Evolutionary conservation across 2,329 filamentous ascomycete genomes (phyloP), one percentile per base, ranked within the genome.

Genomic region (Emydomyces testavorans): DNA sequence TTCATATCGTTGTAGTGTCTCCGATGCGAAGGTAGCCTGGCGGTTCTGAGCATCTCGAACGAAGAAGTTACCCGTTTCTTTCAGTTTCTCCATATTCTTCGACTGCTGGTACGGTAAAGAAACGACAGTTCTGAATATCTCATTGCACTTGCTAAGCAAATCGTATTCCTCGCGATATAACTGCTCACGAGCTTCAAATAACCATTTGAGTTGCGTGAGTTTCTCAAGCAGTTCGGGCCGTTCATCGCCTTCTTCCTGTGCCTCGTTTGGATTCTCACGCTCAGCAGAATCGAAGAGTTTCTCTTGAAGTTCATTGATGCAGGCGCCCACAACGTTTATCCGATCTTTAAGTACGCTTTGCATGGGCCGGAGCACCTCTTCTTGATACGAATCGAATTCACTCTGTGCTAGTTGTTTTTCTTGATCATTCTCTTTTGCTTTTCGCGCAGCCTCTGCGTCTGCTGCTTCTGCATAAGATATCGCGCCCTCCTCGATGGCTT

Each of bases 181-280:
- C 39, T 78, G 75, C 66, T 98, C 92, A n/a, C 89, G 81, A 1
- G 85, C 83, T 63, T 98, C 92, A 57, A 95, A 96, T 6, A 96
- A 80, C 89, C 92, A 96, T 60, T 96, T 98, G 11, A 96, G 74
- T 40, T 95, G 77, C 0, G 90, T 96, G 10, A 98, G 74, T 66
- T 94, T 94, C 65, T 98, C 92, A 2, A 96, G 72, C 0, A 96
- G 74, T 65, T 98, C 92, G 0, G 92, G 92, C 61, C 89, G 82
- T 63, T 95, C 90, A 57, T 96, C 90, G 15, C 92, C 90, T 67
- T 95, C 90, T 64, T 94, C 88, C 63, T 95, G 89, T 0, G 88
- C 83, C 64, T 87, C 79, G 58, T 94, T 90, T 0, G 88, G 83
- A 53, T 80, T 78, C 3, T 76, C 71, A 37, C 75, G 71, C 61